Base-by-base conservation (phyloP, 2,329 filamentous ascomycete species). In the Bipolaris gigantea region DNA sequence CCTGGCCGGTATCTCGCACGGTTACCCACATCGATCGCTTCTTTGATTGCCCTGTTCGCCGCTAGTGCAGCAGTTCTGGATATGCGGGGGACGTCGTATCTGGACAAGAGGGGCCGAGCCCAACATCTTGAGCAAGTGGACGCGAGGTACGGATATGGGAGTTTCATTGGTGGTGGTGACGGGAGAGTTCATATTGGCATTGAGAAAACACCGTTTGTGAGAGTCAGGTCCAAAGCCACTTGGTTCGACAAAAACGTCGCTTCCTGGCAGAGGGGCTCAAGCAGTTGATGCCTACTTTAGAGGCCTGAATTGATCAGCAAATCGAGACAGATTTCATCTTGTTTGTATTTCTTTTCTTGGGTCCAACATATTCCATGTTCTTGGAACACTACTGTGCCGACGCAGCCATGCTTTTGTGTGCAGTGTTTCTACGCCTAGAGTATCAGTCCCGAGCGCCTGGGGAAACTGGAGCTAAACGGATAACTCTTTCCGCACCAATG, bases 11-110 rank as follows among this genome's bases (percentile, higher is more conserved):
- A 80, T 18, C 69, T 86, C 0, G 78, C 82, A 0, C 71, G 80
- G 0, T 70, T 86, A 65, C 84, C 83, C 0, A 81, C 80, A 0
- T 80, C 75, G 0, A 71, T 85, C 0, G 83, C 76, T 0, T 77
- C 80, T 0, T 56, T 80, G 0, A 64, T 85, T 0, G 75, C 78
- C 0, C 79, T 79, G 35, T 73, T 83, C 2, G 79, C 80, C 0
- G 77, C 80, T 0, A 83, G 82, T 50, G 61, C 73, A 0, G 73
- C 79, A 0, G 59, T 81, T 0, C 51, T 69, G 13, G 78, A 80
- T 27, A 62, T 76, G 54, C 39, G 41, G 3, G 51, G 43, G 0
- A 71, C 69, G 0, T 61, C 59, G 10, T 48, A 48, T 6, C 44
- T 71, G n/a, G 42, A 61, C 15, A 55, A 35, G 9, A 66, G 57